A percentile compares a stretch with the other conserved stretches of the same genome.
phyloP scores from a whole-genome alignment of 2,329 filamentous ascomycete genomes.

The Mycosphaerella sp. region DNA sequence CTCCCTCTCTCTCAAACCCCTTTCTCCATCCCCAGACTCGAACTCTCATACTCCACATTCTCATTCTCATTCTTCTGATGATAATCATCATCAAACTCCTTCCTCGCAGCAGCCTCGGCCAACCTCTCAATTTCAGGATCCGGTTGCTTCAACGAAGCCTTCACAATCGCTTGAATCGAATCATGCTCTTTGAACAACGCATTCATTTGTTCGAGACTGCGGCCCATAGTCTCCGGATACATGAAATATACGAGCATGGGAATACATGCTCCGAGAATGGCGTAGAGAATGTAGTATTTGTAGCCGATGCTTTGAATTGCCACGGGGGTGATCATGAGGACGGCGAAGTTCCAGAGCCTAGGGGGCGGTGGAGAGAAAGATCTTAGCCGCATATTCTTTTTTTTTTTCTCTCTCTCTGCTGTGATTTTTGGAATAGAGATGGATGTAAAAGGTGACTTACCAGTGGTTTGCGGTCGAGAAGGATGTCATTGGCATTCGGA shows the following conservation, averaged over 20 bases:
- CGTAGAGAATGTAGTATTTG: constrained; percentile 48
- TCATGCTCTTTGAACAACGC: constrained; percentile 25
- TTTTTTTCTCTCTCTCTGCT: too few species aligned
- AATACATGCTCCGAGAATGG: constrained; percentile 42
- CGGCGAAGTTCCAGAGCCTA: constrained; percentile 44
- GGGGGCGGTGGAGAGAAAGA: constrained; percentile 28
- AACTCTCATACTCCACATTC: too few species aligned
- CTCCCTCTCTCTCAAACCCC: too few species aligned
- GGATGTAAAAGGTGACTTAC: constrained; percentile 17
- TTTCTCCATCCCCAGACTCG: too few species aligned
- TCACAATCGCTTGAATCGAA: constrained; percentile 17
- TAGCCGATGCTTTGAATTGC: constrained; percentile 48
- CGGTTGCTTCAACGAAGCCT: constrained; percentile 11
- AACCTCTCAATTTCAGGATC: constrained; percentile 11
- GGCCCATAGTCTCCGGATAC: constrained; percentile 46
- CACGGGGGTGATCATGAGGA: constrained; percentile 42
- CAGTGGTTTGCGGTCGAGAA: constrained; percentile 52
- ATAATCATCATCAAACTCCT: constrained; percentile 2
- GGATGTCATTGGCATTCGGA: constrained; percentile 50
- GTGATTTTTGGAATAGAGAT: background rate
- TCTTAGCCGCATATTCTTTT: too few species aligned
- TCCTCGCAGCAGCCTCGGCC: constrained; percentile 6
- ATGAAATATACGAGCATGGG: constrained; percentile 48
- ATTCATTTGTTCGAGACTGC: constrained; percentile 50
- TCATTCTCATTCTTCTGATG: too few species aligned